Evolutionary conservation across 2,329 filamentous ascomycete species (phyloP), one percentile per base, ranked within the genome.

Genomic region (Massarina eburnea): DNA sequence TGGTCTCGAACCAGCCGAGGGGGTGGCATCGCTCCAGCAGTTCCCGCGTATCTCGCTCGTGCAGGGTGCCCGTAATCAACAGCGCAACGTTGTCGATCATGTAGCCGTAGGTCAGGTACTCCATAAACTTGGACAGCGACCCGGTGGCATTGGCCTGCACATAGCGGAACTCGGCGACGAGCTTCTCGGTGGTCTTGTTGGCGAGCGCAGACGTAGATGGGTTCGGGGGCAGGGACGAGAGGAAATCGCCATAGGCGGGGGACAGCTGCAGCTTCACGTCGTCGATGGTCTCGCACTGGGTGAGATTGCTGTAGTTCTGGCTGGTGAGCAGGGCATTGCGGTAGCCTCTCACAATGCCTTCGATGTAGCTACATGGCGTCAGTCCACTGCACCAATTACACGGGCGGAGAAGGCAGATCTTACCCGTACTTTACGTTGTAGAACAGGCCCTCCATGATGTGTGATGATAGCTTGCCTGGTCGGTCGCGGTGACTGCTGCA

Each of bases 21-120:
- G 94, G 94, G 64, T 99, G 95, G 73, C 95, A 99, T 72, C 94
- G 81, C 67, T 97, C 94, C 43, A 99, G 77, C 52, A 99, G 82
- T 75, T 99, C 94, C 49, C 91, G 85, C 3, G 94, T 99, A 71
- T 99, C 94, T 68, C 94, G 84, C 76, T 99, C 95, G 74, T 99
- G 94, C 22, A 99, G 82, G 10, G 94, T 99, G 52, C 94, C 94
- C 18, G 94, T 99, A 72, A 99, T 99, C 64, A 99, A 84, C 32
- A 99, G 85, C 30, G 95, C 94, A 42, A 99, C 91, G 64, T 99
- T 99, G 76, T 99, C 94, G 73, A 99, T 99, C 94, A 99, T 99
- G 80, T 99, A 99, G 52, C 91, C 92, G 71, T 99, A 99, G 1
- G 94, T 99, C 51, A 99, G 79, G 73, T 96, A 99, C 72, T 97